These are phyloP conservation scores for Dillenia suffruticosa DNA, from an alignment of 164 flowering plant species.

Conservation along the genomic window DNA sequence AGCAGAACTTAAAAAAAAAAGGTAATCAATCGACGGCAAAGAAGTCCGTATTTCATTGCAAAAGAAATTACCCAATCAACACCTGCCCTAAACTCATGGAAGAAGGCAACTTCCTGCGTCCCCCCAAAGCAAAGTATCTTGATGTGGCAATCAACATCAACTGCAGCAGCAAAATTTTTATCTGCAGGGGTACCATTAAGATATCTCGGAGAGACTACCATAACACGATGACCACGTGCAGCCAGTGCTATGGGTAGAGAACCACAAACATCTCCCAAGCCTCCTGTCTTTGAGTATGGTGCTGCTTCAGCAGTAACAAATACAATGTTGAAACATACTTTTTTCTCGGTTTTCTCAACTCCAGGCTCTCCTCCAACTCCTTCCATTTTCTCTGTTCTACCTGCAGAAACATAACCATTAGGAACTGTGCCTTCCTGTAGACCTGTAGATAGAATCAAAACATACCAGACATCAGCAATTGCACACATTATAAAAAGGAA, in stretches of 20 bases:
- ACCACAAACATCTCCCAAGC: conserved; percentile 97
- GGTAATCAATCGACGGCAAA: too few species aligned
- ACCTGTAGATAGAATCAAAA: conserved; percentile 4
- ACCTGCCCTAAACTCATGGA: conserved; percentile 81
- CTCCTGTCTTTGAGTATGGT: conserved; percentile 96
- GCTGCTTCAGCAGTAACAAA: conserved; percentile 89
- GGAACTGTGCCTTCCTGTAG: conserved; percentile 6
- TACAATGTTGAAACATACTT: conserved; percentile 49
- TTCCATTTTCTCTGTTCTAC: conserved; percentile 14
- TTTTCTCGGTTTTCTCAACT: conserved; percentile 17
- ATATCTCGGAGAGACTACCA: conserved; percentile 93
- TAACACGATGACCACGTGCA: conserved; percentile 82
- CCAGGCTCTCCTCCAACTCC: conserved; percentile 20
- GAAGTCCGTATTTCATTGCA: too few species aligned
- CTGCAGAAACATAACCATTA: background rate
- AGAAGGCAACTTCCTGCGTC: conserved; percentile 69
- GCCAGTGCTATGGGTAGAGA: conserved; percentile 89
- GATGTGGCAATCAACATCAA: conserved; percentile 33
- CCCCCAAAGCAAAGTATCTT: conserved; percentile 75
- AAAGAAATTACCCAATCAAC: conserved; percentile 83
- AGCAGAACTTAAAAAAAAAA: too few species aligned
- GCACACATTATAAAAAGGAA: background rate
- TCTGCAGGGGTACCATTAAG: conserved; percentile 52
- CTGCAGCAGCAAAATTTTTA: conserved; percentile 41
- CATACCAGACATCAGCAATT: background rate